phyloP scores from a whole-genome alignment of 2,329 filamentous ascomycete genomes.

The Didymella pinodella region DNA sequence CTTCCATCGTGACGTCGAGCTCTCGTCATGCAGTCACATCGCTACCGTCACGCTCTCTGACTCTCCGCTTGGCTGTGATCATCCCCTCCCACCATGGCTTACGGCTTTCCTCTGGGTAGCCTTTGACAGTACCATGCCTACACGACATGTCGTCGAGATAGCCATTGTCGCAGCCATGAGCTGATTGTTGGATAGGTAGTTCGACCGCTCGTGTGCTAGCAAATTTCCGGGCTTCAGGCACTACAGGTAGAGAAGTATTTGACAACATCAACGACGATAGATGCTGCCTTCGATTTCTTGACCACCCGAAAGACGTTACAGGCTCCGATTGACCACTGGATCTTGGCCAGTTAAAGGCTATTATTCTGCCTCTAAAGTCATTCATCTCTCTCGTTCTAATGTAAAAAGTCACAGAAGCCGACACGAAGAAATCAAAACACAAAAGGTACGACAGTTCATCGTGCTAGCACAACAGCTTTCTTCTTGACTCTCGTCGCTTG shows the following conservation, averaged over 20 bases:
- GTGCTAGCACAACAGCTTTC: conserved; percentile 59
- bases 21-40: not conserved
- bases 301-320: conserved; percentile 56
- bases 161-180: conserved; percentile 50
- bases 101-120: not conserved
- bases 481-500: conserved; percentile 43
- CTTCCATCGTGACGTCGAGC: not conserved
- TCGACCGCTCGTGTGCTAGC: conserved; percentile 59
- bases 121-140: not conserved
- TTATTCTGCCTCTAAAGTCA: not conserved
- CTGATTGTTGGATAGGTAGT: conserved; percentile 59
- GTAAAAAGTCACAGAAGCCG: conserved; percentile 56
- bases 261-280: not conserved
- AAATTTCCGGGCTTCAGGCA: conserved; percentile 52
- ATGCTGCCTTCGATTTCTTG: conserved; percentile 50
- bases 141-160: conserved; percentile 8
- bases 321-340: not conserved
- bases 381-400: not conserved
- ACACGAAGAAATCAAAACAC: conserved; percentile 63
- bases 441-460: conserved; percentile 63
- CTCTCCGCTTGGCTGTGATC: not conserved
- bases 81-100: not conserved
- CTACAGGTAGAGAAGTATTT: not conserved
- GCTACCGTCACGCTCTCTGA: not conserved
- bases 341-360: conserved; percentile 37